Conservation (phyloP, 2,329 filamentous ascomycete genomes). For the Sarocladiaceae sp. region DNA sequence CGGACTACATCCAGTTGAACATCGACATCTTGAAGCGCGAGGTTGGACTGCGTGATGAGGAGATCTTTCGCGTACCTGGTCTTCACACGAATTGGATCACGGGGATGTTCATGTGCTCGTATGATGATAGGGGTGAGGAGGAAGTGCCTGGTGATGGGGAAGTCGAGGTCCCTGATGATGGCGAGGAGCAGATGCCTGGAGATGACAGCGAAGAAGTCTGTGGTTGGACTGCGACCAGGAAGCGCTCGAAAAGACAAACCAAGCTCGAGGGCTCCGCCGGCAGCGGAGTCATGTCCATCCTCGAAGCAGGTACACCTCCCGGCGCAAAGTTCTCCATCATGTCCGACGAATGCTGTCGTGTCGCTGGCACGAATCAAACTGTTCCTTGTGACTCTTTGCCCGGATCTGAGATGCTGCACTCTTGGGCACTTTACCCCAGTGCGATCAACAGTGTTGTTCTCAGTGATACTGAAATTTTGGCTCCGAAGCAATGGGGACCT, state of each 20-base stretch:
- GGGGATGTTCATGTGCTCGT: slow-evolving; percentile 4
- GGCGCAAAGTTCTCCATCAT: background rate
- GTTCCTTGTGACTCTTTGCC: background rate
- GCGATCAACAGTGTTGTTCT: slow-evolving; percentile 19
- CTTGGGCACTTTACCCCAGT: slow-evolving; percentile 13
- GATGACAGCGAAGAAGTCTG: background rate
- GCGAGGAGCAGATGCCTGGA: background rate
- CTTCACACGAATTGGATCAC: background rate
- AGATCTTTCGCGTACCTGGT: slow-evolving; percentile 18
- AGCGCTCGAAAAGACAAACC: background rate
- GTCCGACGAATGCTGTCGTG: background rate
- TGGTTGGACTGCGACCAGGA: background rate
- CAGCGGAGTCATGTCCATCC: background rate
- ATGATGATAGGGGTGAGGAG: background rate
- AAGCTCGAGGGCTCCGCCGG: background rate
- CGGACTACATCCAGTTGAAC: slow-evolving; percentile 17
- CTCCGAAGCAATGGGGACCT: slow-evolving; percentile 21
- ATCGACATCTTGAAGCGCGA: slow-evolving; percentile 17
- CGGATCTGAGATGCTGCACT: background rate
- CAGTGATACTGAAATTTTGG: slow-evolving; percentile 13
- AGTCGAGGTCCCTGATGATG: background rate
- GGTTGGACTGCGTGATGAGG: slow-evolving; percentile 17
- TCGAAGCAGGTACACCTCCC: background rate
- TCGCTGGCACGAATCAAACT: background rate
- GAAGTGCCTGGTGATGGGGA: background rate